Base-by-base conservation (phyloP, 1,284 basidiomycete species). In the Ganoderma leucocontextum region DNA sequence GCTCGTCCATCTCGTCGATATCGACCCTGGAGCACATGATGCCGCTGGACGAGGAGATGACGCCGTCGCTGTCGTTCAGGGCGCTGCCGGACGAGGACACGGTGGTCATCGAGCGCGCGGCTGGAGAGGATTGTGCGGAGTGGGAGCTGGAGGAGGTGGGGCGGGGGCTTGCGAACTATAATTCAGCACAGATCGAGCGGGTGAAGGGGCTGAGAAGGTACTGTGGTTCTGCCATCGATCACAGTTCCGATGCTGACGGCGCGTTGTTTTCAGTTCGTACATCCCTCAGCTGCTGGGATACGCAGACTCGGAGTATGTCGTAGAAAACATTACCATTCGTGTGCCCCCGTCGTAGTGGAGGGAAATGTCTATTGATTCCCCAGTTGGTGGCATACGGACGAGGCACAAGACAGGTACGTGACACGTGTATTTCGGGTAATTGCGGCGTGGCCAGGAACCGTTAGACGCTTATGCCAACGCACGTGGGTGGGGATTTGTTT, bases 271-370 rank as follows among this genome's bases (percentile, higher is more conserved):
- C 77, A 97, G 97, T 75, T 91, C 95, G 0, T 88, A 94, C 68
- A 92, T 99, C 55, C 84, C 91, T 17, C 88, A 91, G 71, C 78
- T 96, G 10, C 81, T 99, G 49, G 97, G 96, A 0, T 98, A 98
- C 80, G 94, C 94, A 22, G 97, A 99, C 78, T 95, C 95, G 42
- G 96, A 98, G 77, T 96, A 99, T 81, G 95, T 99, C 44, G 97
- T 98, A 4, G 97, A 99, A 76, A 94, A 95, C 75, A 91, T 97
- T 74, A 94, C 92, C 2, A 91, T 94, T 69, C 84, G 90, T 66
- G 74, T 81, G 55, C 76, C 78, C 12, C 79, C 81, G n/a, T 68
- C 67, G 62, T 72, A 67, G 64, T 47, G 29, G 63, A 47, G 64
- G 59, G 79, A 74, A 67, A 60, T 44, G 55, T 42, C 36, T 47